A percentile compares a stretch with the other conserved stretches of the same genome.
phyloP scores from a whole-genome alignment of 805 yeast genomes.

The Teunomyces panamensis region DNA sequence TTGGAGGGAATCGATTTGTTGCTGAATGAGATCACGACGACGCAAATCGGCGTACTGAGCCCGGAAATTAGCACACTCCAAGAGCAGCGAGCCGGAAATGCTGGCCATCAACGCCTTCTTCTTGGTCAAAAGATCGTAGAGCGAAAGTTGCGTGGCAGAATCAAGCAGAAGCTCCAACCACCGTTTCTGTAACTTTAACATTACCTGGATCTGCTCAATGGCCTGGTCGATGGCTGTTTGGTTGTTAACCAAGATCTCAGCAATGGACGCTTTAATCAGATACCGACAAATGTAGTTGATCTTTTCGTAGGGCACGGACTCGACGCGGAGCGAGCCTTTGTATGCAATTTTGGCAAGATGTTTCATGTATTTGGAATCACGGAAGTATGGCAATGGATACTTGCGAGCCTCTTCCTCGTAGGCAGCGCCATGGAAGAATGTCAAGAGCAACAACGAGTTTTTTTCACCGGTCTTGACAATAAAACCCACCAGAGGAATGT shows the following conservation, averaged over 20 bases:
- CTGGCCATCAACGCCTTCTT: slow-evolving; percentile 32
- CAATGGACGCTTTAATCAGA: slow-evolving; percentile 29
- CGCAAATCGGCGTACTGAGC: slow-evolving; percentile 44
- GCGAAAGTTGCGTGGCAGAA: slow-evolving; percentile 26
- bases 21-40: slow-evolving; percentile 43
- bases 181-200: slow-evolving; percentile 35
- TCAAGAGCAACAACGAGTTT: slow-evolving; percentile 35
- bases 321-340: slow-evolving; percentile 31
- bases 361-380: slow-evolving; percentile 28
- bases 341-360: slow-evolving; percentile 32
- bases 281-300: slow-evolving; percentile 46
- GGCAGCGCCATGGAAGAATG: slow-evolving; percentile 43
- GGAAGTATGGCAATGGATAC: slow-evolving; percentile 35
- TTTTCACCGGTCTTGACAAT: slow-evolving; percentile 43
- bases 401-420: slow-evolving; percentile 21
- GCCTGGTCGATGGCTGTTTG: slow-evolving; percentile 34
- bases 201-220: slow-evolving; percentile 28
- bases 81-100: slow-evolving; percentile 23
- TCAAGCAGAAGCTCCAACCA: slow-evolving; percentile 46
- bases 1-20: slow-evolving; percentile 54
- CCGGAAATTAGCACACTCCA: slow-evolving; percentile 43
- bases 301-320: slow-evolving; percentile 36
- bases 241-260: slow-evolving; percentile 35
- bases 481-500: slow-evolving; percentile 49
- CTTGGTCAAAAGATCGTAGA: slow-evolving; percentile 36